Base-by-base conservation (phyloP, 1,284 basidiomycete species). In the Mycena citricolor region DNA sequence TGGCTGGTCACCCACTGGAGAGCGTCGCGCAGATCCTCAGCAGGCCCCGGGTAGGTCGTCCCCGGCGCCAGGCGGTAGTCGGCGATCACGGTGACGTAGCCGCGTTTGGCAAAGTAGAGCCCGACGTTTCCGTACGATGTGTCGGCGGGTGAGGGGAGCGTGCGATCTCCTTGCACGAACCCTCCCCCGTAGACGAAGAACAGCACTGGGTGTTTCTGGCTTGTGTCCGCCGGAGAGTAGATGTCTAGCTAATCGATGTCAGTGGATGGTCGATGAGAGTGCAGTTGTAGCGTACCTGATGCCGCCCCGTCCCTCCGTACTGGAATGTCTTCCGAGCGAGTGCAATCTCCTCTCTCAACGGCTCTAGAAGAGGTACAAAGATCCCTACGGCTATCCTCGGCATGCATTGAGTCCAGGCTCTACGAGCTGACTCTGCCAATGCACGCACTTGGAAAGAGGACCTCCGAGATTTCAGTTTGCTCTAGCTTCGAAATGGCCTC, bases 131-230 rank as follows among this genome's bases (percentile, higher is more conserved):
- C 64, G 55, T 81, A 83, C 3, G 61, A 65, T 38, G 82, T 66
- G 22, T 74, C 72, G 29, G 65, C 65, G 0, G 78, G 73, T 12
- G 70, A 60, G 0, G 72, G 65, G 28, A 74, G 56, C 13, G 61
- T 66, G 25, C 77, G 71, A 1, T 67, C 64, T 2, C 82, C 82
- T 0, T 59, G 57, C 45, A 64, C 62, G 57, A 81, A 81, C 2
- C 81, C 81, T 4, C 82, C 83, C 1, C 82, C 83, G 49, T 85
- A 84, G 32, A 77, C 51, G 59, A 76, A 84, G 59, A 84, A 75
- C n/a, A 86, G 59, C 16, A 83, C 64, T 0, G 79, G 78, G 0
- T 68, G 65, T 46, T 69, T 71, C 4, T 55, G 62, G 1, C 60
- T 47, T 3, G 57, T 25, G 0, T 54, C 46, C 1, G 66, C 49